Base-by-base conservation (phyloP, 2,329 filamentous ascomycete genomes). In the Oidium heveae region DNA sequence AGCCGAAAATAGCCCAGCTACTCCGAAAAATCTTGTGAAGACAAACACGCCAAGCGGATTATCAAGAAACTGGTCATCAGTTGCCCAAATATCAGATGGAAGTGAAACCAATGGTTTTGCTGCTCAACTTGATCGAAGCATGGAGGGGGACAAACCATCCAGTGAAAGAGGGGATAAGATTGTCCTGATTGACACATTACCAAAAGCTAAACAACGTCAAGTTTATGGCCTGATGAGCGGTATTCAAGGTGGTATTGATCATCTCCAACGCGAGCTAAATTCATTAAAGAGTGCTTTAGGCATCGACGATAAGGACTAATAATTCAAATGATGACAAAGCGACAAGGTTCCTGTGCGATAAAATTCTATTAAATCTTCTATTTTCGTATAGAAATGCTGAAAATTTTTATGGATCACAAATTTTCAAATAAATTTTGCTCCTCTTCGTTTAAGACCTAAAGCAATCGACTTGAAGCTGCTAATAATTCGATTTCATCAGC, bases 41-140 rank as follows among this genome's bases (percentile, higher is more conserved):
- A 28, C 24, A 28, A 28, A 28, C 24, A n/a, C 12, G 16, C 39
- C 7, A 10, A 20, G 16, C 39, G 16, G 39, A 20, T 15, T 20
- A 43, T 43, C 39, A 15, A 20, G 7, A 16, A 43, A 43, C 15
- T 20, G 18, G 39, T 20, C 52, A 43, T 22, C 56, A 28, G 41
- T 47, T 4, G 20, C 53, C 9, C 57, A 56, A 32, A 47, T 65
- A 68, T 54, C 52, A 13, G 56, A 51, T 54, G 53, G 46, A 24
- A 72, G 71, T 28, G 58, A 61, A 3, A 55, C 56, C 53, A 74
- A 74, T 58, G 63, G 64, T 22, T 60, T 62, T 24, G 59, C 60
- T 32, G 70, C 71, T 58, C 55, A 55, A 20, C 56, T 39, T 16
- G 61, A 63, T 32, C 58, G 59, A 34, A 56, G 46, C 18, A 56